Percentiles rank a stretch among this genome's conserved stretches.
phyloP scores from a whole-genome alignment of 106 monocot species.

The Chionographis japonica region DNA sequence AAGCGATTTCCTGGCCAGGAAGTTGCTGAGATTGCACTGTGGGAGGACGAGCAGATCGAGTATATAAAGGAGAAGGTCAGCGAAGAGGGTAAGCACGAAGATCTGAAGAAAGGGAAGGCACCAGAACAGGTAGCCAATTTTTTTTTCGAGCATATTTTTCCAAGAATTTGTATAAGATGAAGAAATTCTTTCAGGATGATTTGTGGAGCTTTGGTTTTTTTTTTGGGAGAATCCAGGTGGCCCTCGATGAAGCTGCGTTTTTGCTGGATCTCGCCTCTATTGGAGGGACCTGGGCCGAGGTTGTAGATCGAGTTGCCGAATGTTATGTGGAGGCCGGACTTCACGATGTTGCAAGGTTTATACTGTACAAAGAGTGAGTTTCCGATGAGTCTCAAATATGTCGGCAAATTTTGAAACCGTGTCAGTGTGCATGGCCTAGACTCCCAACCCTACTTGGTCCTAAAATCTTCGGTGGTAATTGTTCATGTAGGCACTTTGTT shows the following conservation, averaged over 20 bases:
- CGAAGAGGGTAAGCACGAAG: constrained; percentile 82
- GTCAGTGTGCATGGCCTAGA: too few species aligned
- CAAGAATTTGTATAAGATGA: not conserved
- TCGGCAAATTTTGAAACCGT: too few species aligned
- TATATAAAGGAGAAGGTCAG: constrained; percentile 85
- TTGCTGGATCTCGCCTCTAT: constrained; percentile 89
- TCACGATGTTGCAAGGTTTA: constrained; percentile 69
- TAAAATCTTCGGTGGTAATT: too few species aligned
- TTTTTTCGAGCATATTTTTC: not conserved
- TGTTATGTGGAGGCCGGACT: constrained; percentile 88
- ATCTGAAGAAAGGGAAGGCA: constrained; percentile 89
- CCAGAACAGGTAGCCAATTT: constrained; percentile 64
- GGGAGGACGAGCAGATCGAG: constrained; percentile 98
- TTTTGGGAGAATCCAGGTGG: constrained; percentile 48
- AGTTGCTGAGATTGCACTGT: constrained; percentile 79
- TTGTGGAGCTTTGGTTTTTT: not conserved
- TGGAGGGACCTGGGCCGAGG: constrained; percentile 77
- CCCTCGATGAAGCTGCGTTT: constrained; percentile 94
- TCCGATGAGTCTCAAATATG: not conserved
- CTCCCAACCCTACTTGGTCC: too few species aligned
- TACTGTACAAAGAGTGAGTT: constrained; percentile 56
- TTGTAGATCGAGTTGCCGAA: constrained; percentile 55
- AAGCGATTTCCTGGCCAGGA: constrained; percentile 34
- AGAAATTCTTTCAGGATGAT: not conserved
- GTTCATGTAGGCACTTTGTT: too few species aligned